Evolutionary conservation across 768 basidiomycete species (phyloP), one percentile per base, ranked within the genome.

Genomic region (Paxillus rubicundulus): DNA sequence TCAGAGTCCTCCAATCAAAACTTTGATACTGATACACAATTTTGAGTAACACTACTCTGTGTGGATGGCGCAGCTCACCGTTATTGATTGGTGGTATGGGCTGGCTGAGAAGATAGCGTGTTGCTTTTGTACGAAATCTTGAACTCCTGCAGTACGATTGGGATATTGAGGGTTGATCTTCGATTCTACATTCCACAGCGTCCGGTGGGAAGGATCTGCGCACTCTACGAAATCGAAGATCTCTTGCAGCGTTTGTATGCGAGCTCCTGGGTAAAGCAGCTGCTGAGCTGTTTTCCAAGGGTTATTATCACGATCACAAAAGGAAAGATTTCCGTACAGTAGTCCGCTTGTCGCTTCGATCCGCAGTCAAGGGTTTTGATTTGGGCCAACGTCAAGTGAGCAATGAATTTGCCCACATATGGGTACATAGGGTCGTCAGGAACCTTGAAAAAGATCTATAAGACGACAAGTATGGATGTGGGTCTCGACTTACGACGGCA

Each of bases 311-410:
- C 4, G 12, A 52, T 24, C 17, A 16, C 10, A 18, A 20, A 6
- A 53, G 39, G 27, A 7, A 18, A 38, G 43, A 37, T n/a, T 2
- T 6, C 61, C 82, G 61, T 69, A 88, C 86, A 84, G 59, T 77
- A 86, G 53, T 75, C 71, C 9, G 66, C 57, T 45, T 81, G 79
- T 21, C 88, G 79, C 58, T 77, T 73, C 10, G 87, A 88, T 37
- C 89, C 89, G 58, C 90, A 92, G 64, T 92, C 88, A 40, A 92
- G 67, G 5, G 86, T 91, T 69, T 85, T 85, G 53, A 92, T 69
- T 69, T 92, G 89, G 7, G 87, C 82, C 38, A 91, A 68, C 0
- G 90, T 92, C 38, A 91, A 76, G 64, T 89, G 85, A n/a, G 82
- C 84, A 49, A 90, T 76, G 53, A 75, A 79, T 68, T 87, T 87